phyloP scores from a whole-genome alignment of 768 basidiomycete species.

The Kwoniella dendrophila region DNA sequence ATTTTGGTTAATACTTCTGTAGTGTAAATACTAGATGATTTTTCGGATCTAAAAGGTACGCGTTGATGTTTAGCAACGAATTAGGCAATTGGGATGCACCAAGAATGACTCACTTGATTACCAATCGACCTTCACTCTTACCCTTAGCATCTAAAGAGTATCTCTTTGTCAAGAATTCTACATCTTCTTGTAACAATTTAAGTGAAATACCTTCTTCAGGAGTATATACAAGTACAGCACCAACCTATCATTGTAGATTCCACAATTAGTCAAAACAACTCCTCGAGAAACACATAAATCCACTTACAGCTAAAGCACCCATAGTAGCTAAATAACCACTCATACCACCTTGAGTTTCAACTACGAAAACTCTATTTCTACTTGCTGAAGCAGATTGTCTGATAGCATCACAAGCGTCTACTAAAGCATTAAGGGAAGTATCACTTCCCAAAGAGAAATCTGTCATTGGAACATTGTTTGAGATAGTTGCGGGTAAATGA shows the following conservation, averaged over 20 bases:
- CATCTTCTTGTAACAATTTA: constrained; percentile 77
- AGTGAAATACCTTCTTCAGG: constrained; percentile 88
- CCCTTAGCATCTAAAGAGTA: constrained; percentile 85
- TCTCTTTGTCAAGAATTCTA: constrained; percentile 80
- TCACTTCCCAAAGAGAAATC: constrained; percentile 95
- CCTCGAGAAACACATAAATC: neutral
- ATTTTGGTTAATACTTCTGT: constrained; percentile 91
- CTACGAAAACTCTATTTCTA: constrained; percentile 92
- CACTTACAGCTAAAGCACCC: constrained; percentile 88
- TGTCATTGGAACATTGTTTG: constrained; percentile 96
- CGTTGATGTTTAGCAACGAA: neutral
- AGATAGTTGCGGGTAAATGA: constrained; percentile 93
- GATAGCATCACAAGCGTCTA: constrained; percentile 96
- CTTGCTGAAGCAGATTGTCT: constrained; percentile 98
- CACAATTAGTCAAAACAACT: neutral
- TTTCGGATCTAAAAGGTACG: constrained; percentile 70
- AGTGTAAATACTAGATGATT: constrained; percentile 81
- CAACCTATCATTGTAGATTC: constrained; percentile 64
- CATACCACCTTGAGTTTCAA: constrained; percentile 96
- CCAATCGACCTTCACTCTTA: constrained; percentile 86
- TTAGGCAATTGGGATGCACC: neutral
- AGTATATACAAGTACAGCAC: constrained; percentile 89
- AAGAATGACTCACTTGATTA: constrained; percentile 69
- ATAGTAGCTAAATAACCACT: constrained; percentile 94
- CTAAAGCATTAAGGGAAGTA: constrained; percentile 95